phyloP scores from a whole-genome alignment of 176 grass and related monocot genomes.

The Aegilops bicornis region DNA sequence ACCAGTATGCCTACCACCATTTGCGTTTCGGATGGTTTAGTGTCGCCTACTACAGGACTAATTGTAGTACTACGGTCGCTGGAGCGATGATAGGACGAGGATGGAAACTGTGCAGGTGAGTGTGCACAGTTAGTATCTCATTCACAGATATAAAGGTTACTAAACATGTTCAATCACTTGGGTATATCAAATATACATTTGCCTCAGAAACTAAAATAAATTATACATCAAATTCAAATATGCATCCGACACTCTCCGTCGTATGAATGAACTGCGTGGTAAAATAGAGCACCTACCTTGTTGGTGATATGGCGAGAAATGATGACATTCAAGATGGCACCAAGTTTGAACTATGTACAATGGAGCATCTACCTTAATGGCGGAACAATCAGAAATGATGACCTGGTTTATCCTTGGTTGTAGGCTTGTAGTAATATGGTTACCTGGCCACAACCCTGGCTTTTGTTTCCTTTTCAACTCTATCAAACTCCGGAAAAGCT shows the following conservation, averaged over 20 bases:
- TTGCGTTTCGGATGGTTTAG: conserved; percentile 1
- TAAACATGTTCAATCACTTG: not conserved
- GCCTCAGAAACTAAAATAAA: not conserved
- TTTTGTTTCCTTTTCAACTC: too few species aligned
- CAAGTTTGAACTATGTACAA: not conserved
- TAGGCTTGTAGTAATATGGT: too few species aligned
- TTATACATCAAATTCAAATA: not conserved
- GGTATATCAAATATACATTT: not conserved
- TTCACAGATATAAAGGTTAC: not conserved
- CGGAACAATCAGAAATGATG: not conserved
- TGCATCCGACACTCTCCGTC: not conserved
- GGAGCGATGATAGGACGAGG: not conserved
- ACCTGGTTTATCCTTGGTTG: too few species aligned
- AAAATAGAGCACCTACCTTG: conserved; percentile 19
- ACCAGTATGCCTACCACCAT: not conserved
- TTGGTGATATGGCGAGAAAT: not conserved
- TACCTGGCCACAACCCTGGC: too few species aligned
- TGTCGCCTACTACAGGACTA: conserved; percentile 4
- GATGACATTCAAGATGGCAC: not conserved
- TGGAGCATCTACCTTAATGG: not conserved
- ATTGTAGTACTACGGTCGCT: not conserved
- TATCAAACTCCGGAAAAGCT: too few species aligned
- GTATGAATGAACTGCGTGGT: not conserved
- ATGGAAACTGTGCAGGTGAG: not conserved
- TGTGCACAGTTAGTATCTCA: not conserved